Conservation (phyloP, 495 filamentous ascomycete species). For the Chaetomidium leptoderma region DNA sequence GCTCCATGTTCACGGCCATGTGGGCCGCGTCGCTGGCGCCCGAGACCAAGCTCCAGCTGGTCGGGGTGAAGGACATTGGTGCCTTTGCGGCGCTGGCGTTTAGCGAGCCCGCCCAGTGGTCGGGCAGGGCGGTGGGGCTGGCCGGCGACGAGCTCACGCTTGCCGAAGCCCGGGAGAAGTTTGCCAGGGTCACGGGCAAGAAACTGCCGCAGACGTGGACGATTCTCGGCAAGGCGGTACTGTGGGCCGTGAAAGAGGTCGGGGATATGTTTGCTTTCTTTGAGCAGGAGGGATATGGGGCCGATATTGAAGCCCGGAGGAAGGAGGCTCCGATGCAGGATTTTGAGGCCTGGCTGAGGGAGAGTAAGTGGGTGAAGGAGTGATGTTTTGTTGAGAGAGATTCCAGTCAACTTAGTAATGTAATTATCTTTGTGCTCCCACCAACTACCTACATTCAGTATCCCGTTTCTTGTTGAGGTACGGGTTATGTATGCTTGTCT, state of each 20-base stretch:
- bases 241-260: constrained; percentile 51
- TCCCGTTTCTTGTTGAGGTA: no score
- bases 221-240: constrained; percentile 35
- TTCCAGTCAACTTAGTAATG: no score
- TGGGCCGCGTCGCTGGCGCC: constrained; percentile 37
- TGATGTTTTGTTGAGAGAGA: not conserved
- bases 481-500: no score
- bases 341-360: constrained; percentile 58
- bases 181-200: constrained; percentile 46
- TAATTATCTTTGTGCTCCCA: no score
- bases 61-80: constrained; percentile 61
- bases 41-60: constrained; percentile 52
- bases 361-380: constrained; percentile 37
- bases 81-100: constrained; percentile 58
- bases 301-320: constrained; percentile 52
- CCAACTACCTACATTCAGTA: no score
- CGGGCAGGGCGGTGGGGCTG: constrained; percentile 29
- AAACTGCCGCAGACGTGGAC: constrained; percentile 49
- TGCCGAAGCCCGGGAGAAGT: constrained; percentile 42
- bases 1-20: constrained; percentile 56
- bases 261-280: constrained; percentile 63
- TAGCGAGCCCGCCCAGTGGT: constrained; percentile 29
- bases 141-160: constrained; percentile 33
- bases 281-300: constrained; percentile 55
- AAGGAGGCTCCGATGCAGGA: constrained; percentile 51